phyloP scores from a whole-genome alignment of 2,329 filamentous ascomycete genomes.

The Aspergillus udagawae region DNA sequence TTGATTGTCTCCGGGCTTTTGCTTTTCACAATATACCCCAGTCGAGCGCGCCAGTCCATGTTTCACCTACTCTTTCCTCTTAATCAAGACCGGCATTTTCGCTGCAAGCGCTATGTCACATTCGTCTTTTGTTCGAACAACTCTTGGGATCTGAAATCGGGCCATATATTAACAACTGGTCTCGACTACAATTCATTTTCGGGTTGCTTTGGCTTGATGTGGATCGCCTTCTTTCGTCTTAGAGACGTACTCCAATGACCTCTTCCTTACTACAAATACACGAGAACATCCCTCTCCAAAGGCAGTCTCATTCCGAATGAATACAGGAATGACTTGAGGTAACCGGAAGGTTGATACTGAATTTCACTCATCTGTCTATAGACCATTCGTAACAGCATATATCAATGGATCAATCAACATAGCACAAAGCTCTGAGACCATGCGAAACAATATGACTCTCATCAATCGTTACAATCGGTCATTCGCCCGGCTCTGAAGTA shows the following conservation, averaged over 20 bases:
- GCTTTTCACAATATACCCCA: neutral
- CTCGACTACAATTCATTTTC: neutral
- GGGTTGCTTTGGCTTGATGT: neutral
- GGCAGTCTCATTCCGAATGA: neutral
- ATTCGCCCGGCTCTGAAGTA: neutral
- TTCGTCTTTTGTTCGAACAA: neutral
- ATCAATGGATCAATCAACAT: constrained; percentile 26
- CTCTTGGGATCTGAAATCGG: neutral
- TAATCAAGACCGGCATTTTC: neutral
- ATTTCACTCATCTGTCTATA: constrained; percentile 36
- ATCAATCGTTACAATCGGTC: neutral
- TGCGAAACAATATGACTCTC: neutral
- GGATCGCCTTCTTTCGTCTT: neutral
- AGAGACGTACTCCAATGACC: neutral
- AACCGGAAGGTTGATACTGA: constrained; percentile 12
- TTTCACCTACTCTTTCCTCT: neutral
- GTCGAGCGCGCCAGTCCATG: neutral
- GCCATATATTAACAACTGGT: neutral
- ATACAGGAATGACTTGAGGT: constrained; percentile 8
- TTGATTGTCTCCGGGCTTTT: neutral
- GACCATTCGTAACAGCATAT: constrained; percentile 40
- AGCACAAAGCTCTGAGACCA: constrained; percentile 5
- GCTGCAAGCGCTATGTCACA: neutral
- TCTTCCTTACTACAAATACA: neutral
- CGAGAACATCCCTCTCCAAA: neutral